A percentile compares a stretch with the other conserved stretches of the same genome.
phyloP scores from a whole-genome alignment of 2,329 filamentous ascomycete species.

The Ophiostoma novo-ulmi region DNA sequence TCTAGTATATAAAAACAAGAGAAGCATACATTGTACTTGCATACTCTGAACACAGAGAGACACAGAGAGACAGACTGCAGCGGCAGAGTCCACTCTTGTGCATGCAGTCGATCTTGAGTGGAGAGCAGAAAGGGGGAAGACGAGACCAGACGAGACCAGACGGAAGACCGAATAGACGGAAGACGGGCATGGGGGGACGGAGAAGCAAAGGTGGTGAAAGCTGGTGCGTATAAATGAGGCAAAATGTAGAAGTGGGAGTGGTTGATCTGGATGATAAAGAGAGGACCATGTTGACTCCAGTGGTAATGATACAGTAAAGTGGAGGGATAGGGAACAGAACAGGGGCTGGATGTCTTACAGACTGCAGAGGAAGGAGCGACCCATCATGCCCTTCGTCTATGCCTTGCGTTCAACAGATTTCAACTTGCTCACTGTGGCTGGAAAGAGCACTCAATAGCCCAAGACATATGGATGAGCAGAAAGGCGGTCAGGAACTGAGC shows the following conservation, averaged over 20 bases:
- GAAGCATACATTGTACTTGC: too few relatives aligned
- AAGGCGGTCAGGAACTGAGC: constrained; percentile 21
- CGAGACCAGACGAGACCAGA: constrained; percentile 20
- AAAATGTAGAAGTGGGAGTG: background rate
- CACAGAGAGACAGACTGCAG: background rate
- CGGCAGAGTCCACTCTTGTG: constrained; percentile 15
- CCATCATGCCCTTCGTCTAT: background rate
- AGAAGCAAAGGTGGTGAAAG: background rate
- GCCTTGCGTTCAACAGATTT: background rate
- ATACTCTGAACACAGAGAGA: background rate
- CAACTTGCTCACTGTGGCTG: background rate
- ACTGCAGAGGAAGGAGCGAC: background rate
- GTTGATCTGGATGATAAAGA: background rate
- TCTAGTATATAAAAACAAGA: background rate
- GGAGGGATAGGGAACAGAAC: background rate
- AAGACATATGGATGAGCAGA: constrained; percentile 3
- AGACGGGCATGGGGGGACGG: background rate
- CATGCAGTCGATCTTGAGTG: constrained; percentile 15
- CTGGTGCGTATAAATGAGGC: background rate
- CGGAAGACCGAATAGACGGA: constrained; percentile 4
- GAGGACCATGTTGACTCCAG: background rate
- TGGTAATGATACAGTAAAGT: background rate
- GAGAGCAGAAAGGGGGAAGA: constrained; percentile 14
- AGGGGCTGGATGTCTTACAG: background rate
- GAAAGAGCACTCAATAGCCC: background rate